Evolutionary conservation across 345 rosid species (phyloP), one percentile per base, ranked within the genome.

Genomic region (Gossypium ekmanianum): DNA sequence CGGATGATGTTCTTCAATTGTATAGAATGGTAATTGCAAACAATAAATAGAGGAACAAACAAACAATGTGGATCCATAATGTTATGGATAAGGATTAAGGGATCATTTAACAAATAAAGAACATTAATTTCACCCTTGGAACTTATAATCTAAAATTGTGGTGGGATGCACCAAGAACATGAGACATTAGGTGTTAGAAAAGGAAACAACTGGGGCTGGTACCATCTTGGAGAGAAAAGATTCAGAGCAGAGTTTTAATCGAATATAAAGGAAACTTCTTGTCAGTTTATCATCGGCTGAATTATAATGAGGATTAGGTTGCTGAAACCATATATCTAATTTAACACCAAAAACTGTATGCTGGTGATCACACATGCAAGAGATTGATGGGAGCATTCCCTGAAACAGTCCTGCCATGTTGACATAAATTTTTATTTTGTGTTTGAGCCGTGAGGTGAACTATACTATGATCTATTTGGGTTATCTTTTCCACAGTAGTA

Each of bases 101-200:
- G 34, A 63, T 70, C 50, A 45, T 22, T 20, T 62, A 27, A 55
- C 18, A 54, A 45, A 14, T 47, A n/a, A 26, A 47, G 51, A 44
- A 8, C 16, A 18, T 52, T 5, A 50, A 47, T 45, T 24, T 34
- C 48, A 29, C 20, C 18, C 57, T 27, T 43, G 75, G 69, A 70
- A 47, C 56, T 57, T 65, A 73, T 7, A 61, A 62, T 56, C 84
- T 47, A 41, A 64, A 29, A 43, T 44, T 39, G 64, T 72, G 74
- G 78, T 41, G 17, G 71, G 75, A 57, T 77, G 79, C 71, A 55
- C 7, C n/a, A 43, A 67, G 8, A 81, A 66, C 27, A 13, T 4
- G 68, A 75, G 80, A 77, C 83, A 75, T 11, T 12, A 22, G 71
- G 56, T 24, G 41, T 26, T 24, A 2, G 41, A 55, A n/a, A 2